Evolutionary conservation across 2,329 filamentous ascomycete genomes (phyloP).

Genomic region (Erysiphe pulchra): DNA sequence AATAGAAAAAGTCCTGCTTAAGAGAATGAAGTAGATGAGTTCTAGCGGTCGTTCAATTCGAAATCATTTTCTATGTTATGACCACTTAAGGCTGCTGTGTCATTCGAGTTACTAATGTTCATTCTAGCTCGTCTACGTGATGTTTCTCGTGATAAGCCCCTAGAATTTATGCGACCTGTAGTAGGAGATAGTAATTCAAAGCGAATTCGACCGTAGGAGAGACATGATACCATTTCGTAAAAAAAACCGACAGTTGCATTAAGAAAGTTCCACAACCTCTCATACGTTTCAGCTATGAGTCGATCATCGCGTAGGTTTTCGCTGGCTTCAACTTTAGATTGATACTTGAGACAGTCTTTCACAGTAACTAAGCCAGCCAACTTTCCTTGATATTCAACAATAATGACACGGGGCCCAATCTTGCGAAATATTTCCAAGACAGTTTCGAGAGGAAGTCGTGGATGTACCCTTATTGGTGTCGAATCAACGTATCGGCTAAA

Average conservation of each 20-base stretch:
- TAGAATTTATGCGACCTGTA: too few species aligned
- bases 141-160: too few species aligned
- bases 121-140: too few species aligned
- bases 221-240: slow-evolving; percentile 24
- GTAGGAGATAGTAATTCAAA: too few species aligned
- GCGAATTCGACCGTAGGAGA: slow-evolving; percentile 28
- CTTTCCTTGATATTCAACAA: slow-evolving; percentile 71
- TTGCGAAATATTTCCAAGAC: slow-evolving; percentile 98
- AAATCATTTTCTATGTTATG: too few species aligned
- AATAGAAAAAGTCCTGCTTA: too few species aligned
- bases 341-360: slow-evolving; percentile 91
- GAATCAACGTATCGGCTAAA: slow-evolving; percentile 72
- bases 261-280: slow-evolving; percentile 31
- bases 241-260: slow-evolving; percentile 30
- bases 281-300: slow-evolving; percentile 18
- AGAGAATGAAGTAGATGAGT: too few species aligned
- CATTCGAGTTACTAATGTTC: too few species aligned
- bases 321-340: slow-evolving; percentile 81
- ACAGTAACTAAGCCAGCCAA: slow-evolving; percentile 74
- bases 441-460: slow-evolving; percentile 73
- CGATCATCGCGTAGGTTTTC: slow-evolving; percentile 41
- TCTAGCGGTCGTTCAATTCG: too few species aligned
- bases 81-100: too few species aligned
- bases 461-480: slow-evolving; percentile 76
- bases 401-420: slow-evolving; percentile 77